phyloP scores from a whole-genome alignment of 2,329 filamentous ascomycete genomes.

The Venturiaceae sp. region DNA sequence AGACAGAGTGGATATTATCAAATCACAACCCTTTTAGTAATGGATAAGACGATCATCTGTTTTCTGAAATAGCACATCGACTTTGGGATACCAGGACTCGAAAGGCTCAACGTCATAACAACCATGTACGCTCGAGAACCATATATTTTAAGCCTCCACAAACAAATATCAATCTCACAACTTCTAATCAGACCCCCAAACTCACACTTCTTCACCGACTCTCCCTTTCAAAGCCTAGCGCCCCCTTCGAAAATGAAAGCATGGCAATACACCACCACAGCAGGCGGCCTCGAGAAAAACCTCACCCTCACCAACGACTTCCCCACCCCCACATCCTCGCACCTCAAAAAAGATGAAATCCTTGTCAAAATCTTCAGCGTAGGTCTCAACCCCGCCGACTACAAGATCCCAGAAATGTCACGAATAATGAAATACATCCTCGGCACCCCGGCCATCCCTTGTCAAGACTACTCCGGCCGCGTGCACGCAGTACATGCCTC shows the following conservation, averaged over 20 bases:
- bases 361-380: constrained; percentile 45
- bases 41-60: too few species aligned
- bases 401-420: constrained; percentile 46
- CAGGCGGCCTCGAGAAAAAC: constrained; percentile 42
- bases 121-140: too few species aligned
- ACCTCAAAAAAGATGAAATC: constrained; percentile 22
- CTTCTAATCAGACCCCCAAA: too few species aligned
- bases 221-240: too few species aligned
- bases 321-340: constrained; percentile 27
- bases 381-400: constrained; percentile 53
- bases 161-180: too few species aligned
- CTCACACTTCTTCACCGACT: too few species aligned
- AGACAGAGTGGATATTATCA: too few species aligned
- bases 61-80: too few species aligned
- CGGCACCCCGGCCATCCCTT: constrained; percentile 34
- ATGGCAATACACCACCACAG: constrained; percentile 43
- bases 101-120: too few species aligned
- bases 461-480: constrained; percentile 41
- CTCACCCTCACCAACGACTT: constrained; percentile 34
- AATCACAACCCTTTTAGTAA: too few species aligned
- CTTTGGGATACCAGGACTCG: too few species aligned
- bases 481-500: constrained; percentile 25
- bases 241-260: constrained; percentile 40
- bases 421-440: constrained; percentile 25
- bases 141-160: too few species aligned